A percentile compares a stretch with the other conserved stretches of the same genome.
Conservation (phyloP, 306 rosid species). For the Ammopiptanthus mongolicus region DNA sequence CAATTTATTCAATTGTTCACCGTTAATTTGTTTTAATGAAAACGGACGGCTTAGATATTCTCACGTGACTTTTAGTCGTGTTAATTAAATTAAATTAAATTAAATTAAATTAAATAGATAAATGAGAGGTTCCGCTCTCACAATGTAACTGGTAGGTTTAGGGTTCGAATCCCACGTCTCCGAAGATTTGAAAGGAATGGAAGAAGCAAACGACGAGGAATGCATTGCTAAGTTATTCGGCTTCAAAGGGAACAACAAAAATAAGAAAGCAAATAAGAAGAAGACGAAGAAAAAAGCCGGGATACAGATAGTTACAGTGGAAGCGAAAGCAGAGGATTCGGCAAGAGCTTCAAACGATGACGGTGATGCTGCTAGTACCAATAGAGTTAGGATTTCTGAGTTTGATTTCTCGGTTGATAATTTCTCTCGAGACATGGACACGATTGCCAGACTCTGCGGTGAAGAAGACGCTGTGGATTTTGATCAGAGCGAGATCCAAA, state of each 20-base stretch:
- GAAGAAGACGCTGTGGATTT: slow-evolving; percentile 26
- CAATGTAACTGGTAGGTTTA: background rate
- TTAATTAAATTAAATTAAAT: too few species aligned
- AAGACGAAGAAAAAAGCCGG: background rate
- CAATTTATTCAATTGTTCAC: too few species aligned
- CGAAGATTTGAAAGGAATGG: background rate
- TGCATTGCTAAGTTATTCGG: background rate
- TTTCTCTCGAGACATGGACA: slow-evolving; percentile 52
- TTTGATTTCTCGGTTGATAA: slow-evolving; percentile 63
- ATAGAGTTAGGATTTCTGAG: slow-evolving; percentile 31
- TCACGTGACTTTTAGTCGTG: too few species aligned
- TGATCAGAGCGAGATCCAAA: slow-evolving; percentile 42
- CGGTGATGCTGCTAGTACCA: background rate
- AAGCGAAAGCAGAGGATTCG: background rate
- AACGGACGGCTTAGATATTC: too few species aligned
- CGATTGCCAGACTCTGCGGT: slow-evolving; percentile 55
- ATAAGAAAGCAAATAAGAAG: background rate
- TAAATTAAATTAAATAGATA: too few species aligned
- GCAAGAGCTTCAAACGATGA: background rate
- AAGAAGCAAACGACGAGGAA: slow-evolving; percentile 2
- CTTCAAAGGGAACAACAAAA: slow-evolving; percentile 23
- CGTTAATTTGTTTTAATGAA: too few species aligned
- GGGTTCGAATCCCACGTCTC: slow-evolving; percentile 12
- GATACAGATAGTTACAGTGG: background rate
- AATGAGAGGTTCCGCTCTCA: too few species aligned